Conservation (phyloP, 345 rosid species). For the Rhizophora apiculata region DNA sequence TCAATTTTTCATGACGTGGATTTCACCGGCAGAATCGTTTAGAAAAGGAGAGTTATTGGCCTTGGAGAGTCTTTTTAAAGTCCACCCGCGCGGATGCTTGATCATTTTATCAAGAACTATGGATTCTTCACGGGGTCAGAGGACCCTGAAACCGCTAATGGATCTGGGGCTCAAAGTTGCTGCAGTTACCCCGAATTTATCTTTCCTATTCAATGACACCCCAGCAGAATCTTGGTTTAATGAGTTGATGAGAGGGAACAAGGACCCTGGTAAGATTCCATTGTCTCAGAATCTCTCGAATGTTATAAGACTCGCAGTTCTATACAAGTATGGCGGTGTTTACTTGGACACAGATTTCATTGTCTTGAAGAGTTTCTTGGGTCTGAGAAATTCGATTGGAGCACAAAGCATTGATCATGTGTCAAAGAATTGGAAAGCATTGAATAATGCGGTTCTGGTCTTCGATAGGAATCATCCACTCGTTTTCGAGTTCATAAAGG, state of each 20-base stretch:
- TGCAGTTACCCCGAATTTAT: conserved; percentile 62
- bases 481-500: conserved; percentile 54
- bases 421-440: conserved; percentile 60
- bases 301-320: conserved; percentile 56
- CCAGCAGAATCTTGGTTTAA: conserved; percentile 68
- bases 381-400: conserved; percentile 63
- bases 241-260: conserved; percentile 51
- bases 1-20: conserved; percentile 83
- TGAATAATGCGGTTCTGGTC: conserved; percentile 72
- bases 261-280: conserved; percentile 73
- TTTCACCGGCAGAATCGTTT: conserved; percentile 54
- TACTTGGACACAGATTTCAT: conserved; percentile 76
- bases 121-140: conserved; percentile 54
- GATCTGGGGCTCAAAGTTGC: conserved; percentile 44
- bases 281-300: conserved; percentile 72
- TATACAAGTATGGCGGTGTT: conserved; percentile 75
- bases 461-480: conserved; percentile 71
- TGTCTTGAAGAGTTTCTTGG: conserved; percentile 48
- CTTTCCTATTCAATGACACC: conserved; percentile 51
- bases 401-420: conserved; percentile 59
- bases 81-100: conserved; percentile 64
- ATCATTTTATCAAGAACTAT: conserved; percentile 61
- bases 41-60: conserved; percentile 53
- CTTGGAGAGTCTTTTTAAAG: conserved; percentile 56
- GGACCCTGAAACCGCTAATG: conserved; percentile 48